These are phyloP conservation scores for Saxispiralis lemnorum DNA, from an alignment of 495 filamentous ascomycete species.

Conservation along the genomic window DNA sequence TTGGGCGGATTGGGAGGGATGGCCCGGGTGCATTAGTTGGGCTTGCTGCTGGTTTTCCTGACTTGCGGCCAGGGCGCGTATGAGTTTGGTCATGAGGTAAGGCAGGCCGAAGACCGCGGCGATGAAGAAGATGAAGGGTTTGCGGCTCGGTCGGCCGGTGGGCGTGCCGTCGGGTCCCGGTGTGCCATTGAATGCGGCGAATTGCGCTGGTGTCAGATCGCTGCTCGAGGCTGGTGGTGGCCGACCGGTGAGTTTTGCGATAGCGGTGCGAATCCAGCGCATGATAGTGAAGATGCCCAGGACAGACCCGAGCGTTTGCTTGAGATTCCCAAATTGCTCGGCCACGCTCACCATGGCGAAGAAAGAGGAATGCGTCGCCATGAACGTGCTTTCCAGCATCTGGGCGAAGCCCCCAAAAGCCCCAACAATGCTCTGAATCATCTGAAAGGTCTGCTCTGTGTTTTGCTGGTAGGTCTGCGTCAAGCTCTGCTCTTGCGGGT, in stretches of 20 bases:
- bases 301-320: constrained; percentile 86
- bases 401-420: constrained; percentile 95
- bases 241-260: constrained; percentile 87
- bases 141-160: constrained; percentile 57
- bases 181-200: constrained; percentile 69
- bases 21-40: constrained; percentile 34
- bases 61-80: constrained; percentile 62
- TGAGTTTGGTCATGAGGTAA: constrained; percentile 88
- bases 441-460: constrained; percentile 95
- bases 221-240: constrained; percentile 74
- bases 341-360: constrained; percentile 98
- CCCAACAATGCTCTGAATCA: constrained; percentile 97
- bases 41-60: constrained; percentile 62
- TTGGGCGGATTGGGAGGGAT: constrained; percentile 22
- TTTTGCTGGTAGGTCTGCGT: constrained; percentile 78
- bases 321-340: constrained; percentile 85
- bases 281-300: constrained; percentile 90
- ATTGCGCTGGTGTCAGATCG: constrained; percentile 71
- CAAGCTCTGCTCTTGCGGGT: constrained; percentile 72
- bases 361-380: constrained; percentile 98
- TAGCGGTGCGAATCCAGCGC: constrained; percentile 75
- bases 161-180: constrained; percentile 33
- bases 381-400: constrained; percentile 98
- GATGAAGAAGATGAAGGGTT: constrained; percentile 90
- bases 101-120: constrained; percentile 86